A percentile compares a stretch with the other conserved stretches of the same genome.
phyloP scores from a whole-genome alignment of 169 alveolate genomes.

The Plasmodium ovale region DNA sequence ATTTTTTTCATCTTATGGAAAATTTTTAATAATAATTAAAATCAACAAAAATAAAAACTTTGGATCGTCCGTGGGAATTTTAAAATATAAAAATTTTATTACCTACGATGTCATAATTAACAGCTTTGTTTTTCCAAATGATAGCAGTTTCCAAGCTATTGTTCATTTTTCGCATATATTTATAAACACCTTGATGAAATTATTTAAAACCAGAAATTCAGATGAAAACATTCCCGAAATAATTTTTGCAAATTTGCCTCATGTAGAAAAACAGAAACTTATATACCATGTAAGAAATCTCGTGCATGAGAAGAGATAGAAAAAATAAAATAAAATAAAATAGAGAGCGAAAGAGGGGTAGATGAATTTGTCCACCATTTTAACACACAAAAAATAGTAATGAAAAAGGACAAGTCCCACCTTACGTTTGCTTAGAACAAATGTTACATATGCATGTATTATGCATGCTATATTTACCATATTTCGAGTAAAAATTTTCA shows the following conservation, averaged over 20 bases:
- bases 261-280: slow-evolving; percentile 41
- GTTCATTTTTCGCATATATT: slow-evolving; percentile 65
- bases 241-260: slow-evolving; percentile 6
- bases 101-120: slow-evolving; percentile 63
- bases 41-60: slow-evolving; percentile 4
- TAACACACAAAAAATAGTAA: too few species aligned
- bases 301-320: background rate
- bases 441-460: too few species aligned
- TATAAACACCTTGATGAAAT: slow-evolving; percentile 28
- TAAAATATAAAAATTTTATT: slow-evolving; percentile 27
- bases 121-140: slow-evolving; percentile 73
- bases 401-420: too few species aligned
- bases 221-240: slow-evolving; percentile 68
- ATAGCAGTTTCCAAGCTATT: slow-evolving; percentile 70
- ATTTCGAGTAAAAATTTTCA: background rate
- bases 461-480: background rate
- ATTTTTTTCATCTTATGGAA: slow-evolving; percentile 74
- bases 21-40: slow-evolving; percentile 65
- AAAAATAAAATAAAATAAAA: background rate
- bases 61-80: background rate
- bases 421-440: too few species aligned
- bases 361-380: too few species aligned
- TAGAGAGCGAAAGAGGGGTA: too few species aligned
- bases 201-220: slow-evolving; percentile 52
- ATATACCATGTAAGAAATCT: slow-evolving; percentile 19